Base-by-base conservation (phyloP, 768 basidiomycete species). In the Steccherinum ochraceum region DNA sequence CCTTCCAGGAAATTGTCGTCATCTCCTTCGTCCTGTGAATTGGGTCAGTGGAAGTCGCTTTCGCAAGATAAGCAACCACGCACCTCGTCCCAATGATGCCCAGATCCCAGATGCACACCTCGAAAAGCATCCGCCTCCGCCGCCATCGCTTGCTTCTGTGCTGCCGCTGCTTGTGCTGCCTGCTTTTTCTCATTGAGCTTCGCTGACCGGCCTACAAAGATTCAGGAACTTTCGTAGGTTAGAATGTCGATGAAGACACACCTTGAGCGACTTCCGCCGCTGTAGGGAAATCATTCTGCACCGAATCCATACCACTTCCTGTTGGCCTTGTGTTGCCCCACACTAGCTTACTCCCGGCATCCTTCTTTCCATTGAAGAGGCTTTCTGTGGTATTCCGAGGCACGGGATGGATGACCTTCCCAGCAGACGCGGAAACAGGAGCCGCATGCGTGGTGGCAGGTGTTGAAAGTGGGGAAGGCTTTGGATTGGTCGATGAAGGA, bases 31-130 rank as follows among this genome's bases (percentile, higher is more conserved):
- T 91, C 88, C 88, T 91, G 1, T 35, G 27, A 20, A 2, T n/a
- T 24, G 12, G 18, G 35, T 5, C 30, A 43, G 16, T 43, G 21
- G 35, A 39, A 11, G 35, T n/a, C 35, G 35, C 43, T n/a, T n/a
- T n/a, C n/a, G n/a, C n/a, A 41, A 11, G 27, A 52, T 13, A 42
- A 26, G 3, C 48, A 11, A 25, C 45, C 54, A 58, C 88, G 54
- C 56, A 97, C 94, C 78, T 96, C 93, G 59, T 97, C 96, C 96
- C 96, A 99, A 64, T 97, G 93, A 63, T 93, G 89, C 59, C 94
- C 94, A 45, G 93, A 90, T 68, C 96, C 86, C 44, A 97, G 71
- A 66, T 98, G 93, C 1, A 92, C 84, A 0, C 94, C 94, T 35
- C 93, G 80, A 69, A 99, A 99, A 0, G 93, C 87, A 65, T 96